Percentiles rank a stretch among this genome's conserved stretches.
These are phyloP conservation scores for Rhodomyrtus tomentosa DNA, from an alignment of 345 rosid species.

Conservation along the genomic window DNA sequence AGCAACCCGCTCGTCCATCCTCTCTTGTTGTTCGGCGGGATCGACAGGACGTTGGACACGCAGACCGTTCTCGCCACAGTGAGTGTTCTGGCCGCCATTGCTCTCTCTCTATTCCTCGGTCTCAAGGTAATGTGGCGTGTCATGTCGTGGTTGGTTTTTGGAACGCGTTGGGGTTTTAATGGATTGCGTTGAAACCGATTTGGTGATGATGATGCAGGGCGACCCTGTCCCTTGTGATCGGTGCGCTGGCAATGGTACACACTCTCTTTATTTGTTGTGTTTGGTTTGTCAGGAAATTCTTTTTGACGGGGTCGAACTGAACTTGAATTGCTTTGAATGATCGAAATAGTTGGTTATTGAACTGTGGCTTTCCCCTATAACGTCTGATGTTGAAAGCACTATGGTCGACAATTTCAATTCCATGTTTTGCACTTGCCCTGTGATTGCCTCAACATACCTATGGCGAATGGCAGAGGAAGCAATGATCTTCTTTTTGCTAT, in stretches of 20 bases:
- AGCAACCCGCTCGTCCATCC: conserved; percentile 35
- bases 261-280: not conserved
- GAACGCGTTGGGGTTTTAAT: not conserved
- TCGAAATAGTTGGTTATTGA: not conserved
- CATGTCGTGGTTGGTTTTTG: not conserved
- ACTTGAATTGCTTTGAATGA: not conserved
- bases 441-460: not conserved
- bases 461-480: not conserved
- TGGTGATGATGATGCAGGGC: conserved; percentile 38
- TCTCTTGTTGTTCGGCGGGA: conserved; percentile 32
- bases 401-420: not conserved
- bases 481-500: not conserved
- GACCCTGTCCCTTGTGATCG: conserved; percentile 91
- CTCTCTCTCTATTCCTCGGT: conserved; percentile 70
- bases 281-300: not conserved
- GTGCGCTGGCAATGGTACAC: conserved; percentile 78
- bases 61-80: conserved; percentile 59
- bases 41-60: conserved; percentile 58
- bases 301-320: not conserved
- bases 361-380: not conserved
- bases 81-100: conserved; percentile 79
- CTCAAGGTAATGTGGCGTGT: conserved; percentile 35
- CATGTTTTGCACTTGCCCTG: not conserved
- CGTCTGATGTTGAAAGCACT: not conserved
- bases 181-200: not conserved